A percentile compares a stretch with the other conserved stretches of the same genome.
Conservation (phyloP, 139 green algal species). For the Ettlia oleoabundans region DNA sequence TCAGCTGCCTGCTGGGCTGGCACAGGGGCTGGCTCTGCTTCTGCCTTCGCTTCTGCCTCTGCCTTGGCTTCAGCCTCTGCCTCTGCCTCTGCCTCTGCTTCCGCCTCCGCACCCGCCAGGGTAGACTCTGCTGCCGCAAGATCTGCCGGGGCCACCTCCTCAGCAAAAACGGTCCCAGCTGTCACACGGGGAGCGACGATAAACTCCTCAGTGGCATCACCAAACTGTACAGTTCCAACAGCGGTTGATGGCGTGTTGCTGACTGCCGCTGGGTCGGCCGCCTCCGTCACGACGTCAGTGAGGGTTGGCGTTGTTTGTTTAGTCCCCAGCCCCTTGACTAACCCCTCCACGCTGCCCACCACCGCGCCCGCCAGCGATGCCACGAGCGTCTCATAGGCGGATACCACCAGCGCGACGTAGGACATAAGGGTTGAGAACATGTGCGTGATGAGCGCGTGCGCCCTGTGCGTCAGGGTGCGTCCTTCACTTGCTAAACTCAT, state of each 20-base stretch:
- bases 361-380: not conserved
- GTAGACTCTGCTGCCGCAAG: too few relatives aligned
- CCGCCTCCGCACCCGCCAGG: too few relatives aligned
- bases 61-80: not conserved
- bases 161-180: too few relatives aligned
- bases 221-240: too few relatives aligned
- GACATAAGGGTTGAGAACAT: not conserved
- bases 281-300: not conserved
- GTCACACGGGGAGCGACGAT: too few relatives aligned
- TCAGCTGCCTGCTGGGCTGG: not conserved
- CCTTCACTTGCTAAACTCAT: too few relatives aligned
- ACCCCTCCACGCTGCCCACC: not conserved
- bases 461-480: too few relatives aligned
- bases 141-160: too few relatives aligned
- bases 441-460: not conserved
- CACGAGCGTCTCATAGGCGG: not conserved
- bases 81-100: too few relatives aligned
- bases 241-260: too few relatives aligned
- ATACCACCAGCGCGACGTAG: not conserved
- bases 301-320: not conserved
- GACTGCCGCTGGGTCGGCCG: not conserved
- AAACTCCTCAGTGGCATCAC: too few relatives aligned
- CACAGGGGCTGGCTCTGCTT: not conserved
- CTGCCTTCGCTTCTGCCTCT: not conserved
- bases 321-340: not conserved